These are phyloP conservation scores for Cryptococcus jaspeensis DNA, from an alignment of 1,284 basidiomycete genomes.

Conservation along the genomic window DNA sequence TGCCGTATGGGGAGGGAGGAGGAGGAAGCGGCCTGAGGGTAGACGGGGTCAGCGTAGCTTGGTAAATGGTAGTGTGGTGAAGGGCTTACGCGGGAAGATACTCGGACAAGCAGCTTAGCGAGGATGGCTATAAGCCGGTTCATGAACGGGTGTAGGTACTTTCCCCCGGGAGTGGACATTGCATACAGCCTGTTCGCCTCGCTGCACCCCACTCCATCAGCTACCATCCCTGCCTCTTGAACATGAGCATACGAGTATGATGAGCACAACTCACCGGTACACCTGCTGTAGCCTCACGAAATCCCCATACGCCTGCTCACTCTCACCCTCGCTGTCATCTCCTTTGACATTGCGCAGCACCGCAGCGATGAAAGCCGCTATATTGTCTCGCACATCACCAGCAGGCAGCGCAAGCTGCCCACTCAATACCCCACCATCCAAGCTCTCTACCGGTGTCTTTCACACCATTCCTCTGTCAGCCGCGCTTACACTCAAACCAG, in stretches of 20 bases:
- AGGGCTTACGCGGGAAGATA: slow-evolving; percentile 19
- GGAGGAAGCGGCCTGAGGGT: slow-evolving; percentile 25
- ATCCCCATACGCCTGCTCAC: slow-evolving; percentile 17
- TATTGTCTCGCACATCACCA: slow-evolving; percentile 14
- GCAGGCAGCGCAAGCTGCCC: slow-evolving; percentile 3
- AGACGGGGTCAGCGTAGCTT: not conserved
- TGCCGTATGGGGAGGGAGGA: slow-evolving; percentile 32
- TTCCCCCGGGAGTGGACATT: slow-evolving; percentile 18
- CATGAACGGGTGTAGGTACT: slow-evolving; percentile 31
- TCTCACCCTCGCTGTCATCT: not conserved
- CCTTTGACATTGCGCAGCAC: slow-evolving; percentile 26
- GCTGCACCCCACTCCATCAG: slow-evolving; percentile 11
- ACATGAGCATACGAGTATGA: not conserved
- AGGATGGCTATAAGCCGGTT: slow-evolving; percentile 30
- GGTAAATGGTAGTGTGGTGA: not conserved
- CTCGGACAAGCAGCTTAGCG: slow-evolving; percentile 12
- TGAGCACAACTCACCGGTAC: slow-evolving; percentile 26
- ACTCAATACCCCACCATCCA: not conserved
- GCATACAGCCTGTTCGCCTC: slow-evolving; percentile 40
- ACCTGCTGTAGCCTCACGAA: slow-evolving; percentile 27
- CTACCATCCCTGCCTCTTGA: no score
- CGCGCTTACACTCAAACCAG: no score
- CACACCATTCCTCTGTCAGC: no score
- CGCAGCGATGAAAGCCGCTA: slow-evolving; percentile 28
- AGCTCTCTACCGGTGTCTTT: not conserved